Percentiles rank a stretch among this genome's conserved stretches.
phyloP scores from a whole-genome alignment of 345 rosid species.

The Hevea brasiliensis region DNA sequence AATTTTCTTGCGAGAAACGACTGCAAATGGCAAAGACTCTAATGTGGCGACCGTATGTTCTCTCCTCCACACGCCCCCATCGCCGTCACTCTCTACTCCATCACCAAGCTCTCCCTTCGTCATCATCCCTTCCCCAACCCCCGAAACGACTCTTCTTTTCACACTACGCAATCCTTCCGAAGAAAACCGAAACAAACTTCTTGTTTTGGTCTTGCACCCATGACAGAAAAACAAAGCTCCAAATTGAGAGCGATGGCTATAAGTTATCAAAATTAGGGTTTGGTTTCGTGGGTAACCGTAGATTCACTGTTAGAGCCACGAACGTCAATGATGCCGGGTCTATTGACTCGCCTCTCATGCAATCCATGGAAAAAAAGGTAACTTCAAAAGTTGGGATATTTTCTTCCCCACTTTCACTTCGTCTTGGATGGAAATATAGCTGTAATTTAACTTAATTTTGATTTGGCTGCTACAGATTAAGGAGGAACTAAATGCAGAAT shows the following conservation, averaged over 20 bases:
- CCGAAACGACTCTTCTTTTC: constrained; percentile 11
- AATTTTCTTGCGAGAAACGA: not conserved
- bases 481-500: constrained; percentile 76
- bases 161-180: not conserved
- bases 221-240: constrained; percentile 21
- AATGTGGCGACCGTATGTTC: constrained; percentile 19
- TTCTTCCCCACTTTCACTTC: not conserved
- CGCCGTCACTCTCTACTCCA: not conserved
- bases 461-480: constrained; percentile 53
- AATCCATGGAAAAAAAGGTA: constrained; percentile 93
- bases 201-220: constrained; percentile 19
- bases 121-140: constrained; percentile 2
- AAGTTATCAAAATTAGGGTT: constrained; percentile 35
- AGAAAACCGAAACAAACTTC: not conserved
- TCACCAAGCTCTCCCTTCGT: constrained; percentile 2
- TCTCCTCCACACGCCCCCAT: constrained; percentile 12
- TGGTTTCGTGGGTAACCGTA: constrained; percentile 30
- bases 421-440: not conserved
- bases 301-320: constrained; percentile 55
- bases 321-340: constrained; percentile 82
- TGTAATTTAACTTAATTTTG: not conserved
- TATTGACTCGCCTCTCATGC: constrained; percentile 79
- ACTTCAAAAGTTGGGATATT: not conserved
- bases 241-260: constrained; percentile 10
- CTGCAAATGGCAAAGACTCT: constrained; percentile 23